Evolutionary conservation across 1,284 basidiomycete genomes (phyloP).

Genomic region (Sporisorium graminicola): DNA sequence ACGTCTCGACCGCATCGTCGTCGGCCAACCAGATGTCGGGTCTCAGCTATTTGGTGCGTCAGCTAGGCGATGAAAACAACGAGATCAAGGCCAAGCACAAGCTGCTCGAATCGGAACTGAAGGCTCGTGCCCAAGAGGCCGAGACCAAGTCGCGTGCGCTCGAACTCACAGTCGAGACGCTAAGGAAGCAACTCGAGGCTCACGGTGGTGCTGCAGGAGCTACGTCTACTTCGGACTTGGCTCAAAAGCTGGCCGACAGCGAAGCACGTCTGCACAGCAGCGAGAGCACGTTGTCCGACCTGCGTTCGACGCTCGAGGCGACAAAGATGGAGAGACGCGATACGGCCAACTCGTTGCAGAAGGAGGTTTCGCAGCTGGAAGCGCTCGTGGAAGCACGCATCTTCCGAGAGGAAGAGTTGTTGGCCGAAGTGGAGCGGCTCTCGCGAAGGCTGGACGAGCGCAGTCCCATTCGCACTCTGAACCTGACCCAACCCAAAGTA

Average conservation of each 20-base stretch:
- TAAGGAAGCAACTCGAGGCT: constrained; percentile 73
- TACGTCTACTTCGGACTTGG: constrained; percentile 59
- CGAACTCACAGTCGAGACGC: constrained; percentile 81
- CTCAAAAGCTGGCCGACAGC: constrained; percentile 41
- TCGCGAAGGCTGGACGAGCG: constrained; percentile 35
- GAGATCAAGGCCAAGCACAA: constrained; percentile 78
- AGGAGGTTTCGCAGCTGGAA: constrained; percentile 63
- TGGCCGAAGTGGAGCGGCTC: constrained; percentile 55
- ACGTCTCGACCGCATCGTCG: constrained; percentile 74
- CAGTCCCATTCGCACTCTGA: not conserved
- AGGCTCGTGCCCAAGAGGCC: constrained; percentile 80
- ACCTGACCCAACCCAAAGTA: not conserved
- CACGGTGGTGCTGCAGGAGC: constrained; percentile 67
- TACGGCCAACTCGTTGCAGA: constrained; percentile 42
- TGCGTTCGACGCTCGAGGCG: constrained; percentile 62
- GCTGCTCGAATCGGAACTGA: constrained; percentile 74
- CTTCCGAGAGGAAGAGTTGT: constrained; percentile 61
- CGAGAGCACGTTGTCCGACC: constrained; percentile 70
- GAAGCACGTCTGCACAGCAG: constrained; percentile 71
- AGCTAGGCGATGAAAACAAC: constrained; percentile 84
- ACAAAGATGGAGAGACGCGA: constrained; percentile 63
- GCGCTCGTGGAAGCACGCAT: constrained; percentile 63
- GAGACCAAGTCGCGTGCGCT: constrained; percentile 80
- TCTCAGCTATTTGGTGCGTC: constrained; percentile 81
- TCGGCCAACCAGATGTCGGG: constrained; percentile 75